Conservation (phyloP, 2,329 filamentous ascomycete genomes). For the Hypoxylon rubiginosum region DNA sequence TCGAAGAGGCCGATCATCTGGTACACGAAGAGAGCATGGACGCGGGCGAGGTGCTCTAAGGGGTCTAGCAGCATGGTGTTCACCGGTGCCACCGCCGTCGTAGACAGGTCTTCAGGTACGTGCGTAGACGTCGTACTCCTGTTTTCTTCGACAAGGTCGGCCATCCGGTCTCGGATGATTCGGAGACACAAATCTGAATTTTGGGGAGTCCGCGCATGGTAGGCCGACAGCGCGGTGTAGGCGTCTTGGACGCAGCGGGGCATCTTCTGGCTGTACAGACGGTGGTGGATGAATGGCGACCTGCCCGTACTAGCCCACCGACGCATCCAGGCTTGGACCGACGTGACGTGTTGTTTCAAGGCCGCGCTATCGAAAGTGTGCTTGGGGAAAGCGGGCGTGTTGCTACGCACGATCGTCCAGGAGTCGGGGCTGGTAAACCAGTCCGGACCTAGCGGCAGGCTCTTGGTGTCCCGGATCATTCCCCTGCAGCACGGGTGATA, state of each 20-base stretch:
- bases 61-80: slow-evolving; percentile 9
- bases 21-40: slow-evolving; percentile 45
- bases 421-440: slow-evolving; percentile 23
- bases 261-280: slow-evolving; percentile 20
- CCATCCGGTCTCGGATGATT: slow-evolving; percentile 14
- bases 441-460: slow-evolving; percentile 14
- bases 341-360: slow-evolving; percentile 15
- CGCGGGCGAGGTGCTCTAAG: slow-evolving; percentile 37
- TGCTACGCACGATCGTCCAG: slow-evolving; percentile 12
- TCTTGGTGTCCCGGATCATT: slow-evolving; percentile 9
- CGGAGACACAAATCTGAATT: slow-evolving; percentile 24
- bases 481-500: slow-evolving; percentile 13
- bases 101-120: too few species aligned
- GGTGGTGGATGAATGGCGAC: slow-evolving; percentile 27
- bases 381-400: slow-evolving; percentile 5
- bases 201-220: slow-evolving; percentile 23
- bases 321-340: slow-evolving; percentile 22
- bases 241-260: slow-evolving; percentile 24
- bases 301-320: slow-evolving; percentile 22
- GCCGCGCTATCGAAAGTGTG: slow-evolving; percentile 14
- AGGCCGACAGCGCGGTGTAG: slow-evolving; percentile 18
- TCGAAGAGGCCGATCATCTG: slow-evolving; percentile 47
- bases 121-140: neutral
- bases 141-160: slow-evolving; percentile 7
- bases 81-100: neutral